Evolutionary conservation across 225 moss, liverwort and hornwort species (phyloP).

Genomic region (Anthoceros angustus): DNA sequence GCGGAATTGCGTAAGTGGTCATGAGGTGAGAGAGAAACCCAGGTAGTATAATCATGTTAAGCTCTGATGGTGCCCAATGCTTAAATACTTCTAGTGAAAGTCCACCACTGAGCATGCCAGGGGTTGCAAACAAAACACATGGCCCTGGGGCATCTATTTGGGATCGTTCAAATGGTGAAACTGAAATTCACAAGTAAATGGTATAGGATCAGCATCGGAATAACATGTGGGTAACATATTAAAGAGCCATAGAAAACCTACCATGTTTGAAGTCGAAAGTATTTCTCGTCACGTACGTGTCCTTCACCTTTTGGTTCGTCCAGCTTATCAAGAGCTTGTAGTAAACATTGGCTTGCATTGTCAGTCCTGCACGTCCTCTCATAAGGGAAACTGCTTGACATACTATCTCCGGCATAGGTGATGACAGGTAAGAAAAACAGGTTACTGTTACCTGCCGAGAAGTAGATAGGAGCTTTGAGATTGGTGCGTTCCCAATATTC

Average conservation of each 20-base stretch:
- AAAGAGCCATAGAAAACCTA: conserved; percentile 13
- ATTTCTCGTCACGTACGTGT: conserved; percentile 69
- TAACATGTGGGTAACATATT: background rate
- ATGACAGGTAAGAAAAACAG: background rate
- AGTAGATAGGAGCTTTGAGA: conserved; percentile 70
- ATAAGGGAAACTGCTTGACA: background rate
- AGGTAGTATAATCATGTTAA: conserved; percentile 81
- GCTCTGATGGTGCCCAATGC: conserved; percentile 95
- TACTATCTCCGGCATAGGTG: too few relatives aligned
- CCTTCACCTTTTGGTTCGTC: conserved; percentile 96
- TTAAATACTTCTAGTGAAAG: conserved; percentile 92
- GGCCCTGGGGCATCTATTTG: conserved; percentile 98
- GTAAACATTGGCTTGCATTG: conserved; percentile 89
- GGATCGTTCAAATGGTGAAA: conserved; percentile 85
- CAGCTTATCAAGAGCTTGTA: conserved; percentile 95
- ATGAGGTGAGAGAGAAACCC: conserved; percentile 33
- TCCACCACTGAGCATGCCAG: conserved; percentile 94
- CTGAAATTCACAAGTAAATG: conserved; percentile 22
- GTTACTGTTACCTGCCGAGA: conserved; percentile 59
- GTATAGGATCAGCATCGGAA: conserved; percentile 2
- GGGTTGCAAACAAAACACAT: conserved; percentile 91
- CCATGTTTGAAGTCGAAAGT: conserved; percentile 97
- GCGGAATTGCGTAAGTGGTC: background rate
- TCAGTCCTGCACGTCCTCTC: conserved; percentile 44
- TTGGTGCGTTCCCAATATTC: conserved; percentile 98